These are phyloP conservation scores for Plantago lanceolata DNA, from an alignment of 305 asterid genomes.

Conservation along the genomic window DNA sequence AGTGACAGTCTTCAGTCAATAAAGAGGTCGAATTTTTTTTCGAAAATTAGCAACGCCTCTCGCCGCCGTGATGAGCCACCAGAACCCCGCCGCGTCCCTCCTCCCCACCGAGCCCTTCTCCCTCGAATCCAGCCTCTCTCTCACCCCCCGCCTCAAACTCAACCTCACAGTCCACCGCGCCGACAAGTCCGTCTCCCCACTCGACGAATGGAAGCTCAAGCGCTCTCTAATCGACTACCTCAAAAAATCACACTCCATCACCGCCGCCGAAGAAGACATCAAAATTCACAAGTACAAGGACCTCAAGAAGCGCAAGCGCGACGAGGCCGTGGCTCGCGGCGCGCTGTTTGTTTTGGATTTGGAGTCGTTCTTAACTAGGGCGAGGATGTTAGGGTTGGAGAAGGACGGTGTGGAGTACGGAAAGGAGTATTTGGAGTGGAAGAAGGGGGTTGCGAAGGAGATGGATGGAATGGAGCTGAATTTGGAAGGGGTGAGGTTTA, in stretches of 20 bases:
- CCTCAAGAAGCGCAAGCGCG: constrained; percentile 82
- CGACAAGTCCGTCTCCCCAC: constrained; percentile 65
- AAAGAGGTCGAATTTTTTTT: background rate
- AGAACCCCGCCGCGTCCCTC: constrained; percentile 25
- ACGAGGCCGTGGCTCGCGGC: constrained; percentile 82
- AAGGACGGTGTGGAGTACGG: constrained; percentile 46
- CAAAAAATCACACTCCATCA: constrained; percentile 45
- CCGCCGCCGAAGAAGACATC: constrained; percentile 57
- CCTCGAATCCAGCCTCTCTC: constrained; percentile 62
- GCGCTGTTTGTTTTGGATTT: constrained; percentile 58
- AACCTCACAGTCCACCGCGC: constrained; percentile 69
- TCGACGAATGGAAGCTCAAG: constrained; percentile 94
- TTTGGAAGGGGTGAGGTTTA: constrained; percentile 74
- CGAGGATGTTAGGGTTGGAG: constrained; percentile 22
- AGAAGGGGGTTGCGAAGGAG: constrained; percentile 52
- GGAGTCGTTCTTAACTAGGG: constrained; percentile 46
- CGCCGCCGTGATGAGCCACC: constrained; percentile 43
- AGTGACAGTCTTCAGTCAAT: background rate
- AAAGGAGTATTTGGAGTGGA: constrained; percentile 58
- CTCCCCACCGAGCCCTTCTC: constrained; percentile 52
- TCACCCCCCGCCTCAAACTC: constrained; percentile 69
- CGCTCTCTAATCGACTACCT: constrained; percentile 68
- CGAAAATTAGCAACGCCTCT: background rate
- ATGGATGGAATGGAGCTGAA: constrained; percentile 85
- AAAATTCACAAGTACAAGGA: constrained; percentile 55